phyloP scores from a whole-genome alignment of 2,329 filamentous ascomycete species.

The Botryotinia calthae region DNA sequence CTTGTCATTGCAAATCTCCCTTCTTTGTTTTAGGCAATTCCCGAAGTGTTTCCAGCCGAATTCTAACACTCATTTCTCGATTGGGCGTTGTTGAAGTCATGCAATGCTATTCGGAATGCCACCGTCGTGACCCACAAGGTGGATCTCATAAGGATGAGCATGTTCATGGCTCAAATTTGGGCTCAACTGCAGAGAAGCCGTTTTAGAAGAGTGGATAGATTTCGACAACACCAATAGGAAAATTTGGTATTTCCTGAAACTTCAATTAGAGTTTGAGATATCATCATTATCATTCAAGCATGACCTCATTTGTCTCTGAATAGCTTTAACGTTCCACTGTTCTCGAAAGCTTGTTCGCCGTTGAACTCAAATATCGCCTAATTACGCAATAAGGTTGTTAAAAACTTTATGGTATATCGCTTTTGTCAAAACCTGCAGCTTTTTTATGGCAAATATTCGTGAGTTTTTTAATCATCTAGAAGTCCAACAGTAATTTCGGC shows the following conservation, averaged over 20 bases:
- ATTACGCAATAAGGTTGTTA: neutral
- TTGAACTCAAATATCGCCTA: neutral
- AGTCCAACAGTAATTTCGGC: neutral
- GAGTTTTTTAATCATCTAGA: neutral
- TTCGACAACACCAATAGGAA: slow-evolving; percentile 5
- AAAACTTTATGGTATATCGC: neutral
- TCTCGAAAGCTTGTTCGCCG: neutral
- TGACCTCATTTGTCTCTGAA: slow-evolving; percentile 12
- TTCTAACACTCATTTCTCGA: neutral
- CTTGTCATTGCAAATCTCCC: neutral
- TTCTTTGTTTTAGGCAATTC: neutral
- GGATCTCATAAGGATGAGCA: neutral
- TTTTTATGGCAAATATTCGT: neutral
- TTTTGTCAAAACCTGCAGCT: neutral
- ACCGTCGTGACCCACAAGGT: slow-evolving; percentile 5
- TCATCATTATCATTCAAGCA: neutral
- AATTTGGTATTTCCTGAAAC: neutral
- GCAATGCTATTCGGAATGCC: neutral
- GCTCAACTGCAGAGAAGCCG: neutral
- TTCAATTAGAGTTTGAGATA: neutral
- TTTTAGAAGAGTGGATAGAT: slow-evolving; percentile 1
- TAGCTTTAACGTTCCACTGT: neutral
- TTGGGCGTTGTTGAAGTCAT: neutral
- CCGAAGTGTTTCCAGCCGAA: neutral
- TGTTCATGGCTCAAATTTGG: slow-evolving; percentile 8